A percentile compares a stretch with the other conserved stretches of the same genome.
Evolutionary conservation across 306 rosid species (phyloP).

Genomic region (Hippophae gyantsensis): DNA sequence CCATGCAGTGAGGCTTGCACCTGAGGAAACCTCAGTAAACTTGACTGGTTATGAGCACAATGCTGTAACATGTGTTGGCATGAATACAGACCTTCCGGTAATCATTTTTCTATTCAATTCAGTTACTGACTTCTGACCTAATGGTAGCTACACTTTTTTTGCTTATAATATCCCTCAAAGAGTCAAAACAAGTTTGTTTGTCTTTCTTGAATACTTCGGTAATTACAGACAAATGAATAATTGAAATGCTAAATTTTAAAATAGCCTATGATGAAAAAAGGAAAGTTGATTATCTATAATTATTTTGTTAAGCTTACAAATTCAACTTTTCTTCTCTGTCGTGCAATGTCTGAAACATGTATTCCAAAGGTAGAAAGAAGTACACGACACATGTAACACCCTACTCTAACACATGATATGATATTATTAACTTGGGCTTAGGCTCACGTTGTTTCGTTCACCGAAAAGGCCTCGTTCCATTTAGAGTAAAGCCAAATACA

Average conservation of each 20-base stretch:
- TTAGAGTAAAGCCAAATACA: too few relatives aligned
- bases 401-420: neutral
- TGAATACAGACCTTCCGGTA: constrained; percentile 91
- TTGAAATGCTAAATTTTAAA: constrained; percentile 1
- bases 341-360: constrained; percentile 6
- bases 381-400: constrained; percentile 3
- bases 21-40: constrained; percentile 59
- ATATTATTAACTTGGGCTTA: constrained; percentile 4
- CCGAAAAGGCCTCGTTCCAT: too few relatives aligned
- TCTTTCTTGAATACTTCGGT: neutral
- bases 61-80: constrained; percentile 87
- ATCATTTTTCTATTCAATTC: constrained; percentile 6
- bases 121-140: too few relatives aligned
- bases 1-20: constrained; percentile 85
- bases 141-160: neutral
- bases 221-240: constrained; percentile 6
- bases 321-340: neutral
- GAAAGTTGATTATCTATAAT: constrained; percentile 1
- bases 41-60: constrained; percentile 85
- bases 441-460: constrained; percentile 4
- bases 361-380: constrained; percentile 1
- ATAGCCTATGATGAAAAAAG: neutral
- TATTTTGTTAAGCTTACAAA: neutral
- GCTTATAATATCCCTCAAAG: neutral
- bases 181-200: neutral